Evolutionary conservation across 164 flowering plant species (phyloP), one percentile per base, ranked within the genome.

Genomic region (Pachysandra terminalis): DNA sequence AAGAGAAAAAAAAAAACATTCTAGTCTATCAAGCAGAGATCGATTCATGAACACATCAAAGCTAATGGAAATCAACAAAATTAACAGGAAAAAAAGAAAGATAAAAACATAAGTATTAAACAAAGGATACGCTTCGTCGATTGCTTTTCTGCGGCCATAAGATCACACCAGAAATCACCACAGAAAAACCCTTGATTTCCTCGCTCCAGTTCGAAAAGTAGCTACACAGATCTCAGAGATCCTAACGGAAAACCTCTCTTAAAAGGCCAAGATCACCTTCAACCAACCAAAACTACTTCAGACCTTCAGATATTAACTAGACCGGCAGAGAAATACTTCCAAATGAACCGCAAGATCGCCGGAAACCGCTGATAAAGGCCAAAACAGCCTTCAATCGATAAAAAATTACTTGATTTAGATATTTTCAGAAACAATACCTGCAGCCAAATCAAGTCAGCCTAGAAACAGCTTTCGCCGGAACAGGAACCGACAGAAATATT

Each of bases 101-200:
- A 14, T 1, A 8, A 13, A 54, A 13, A 16, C 26, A 62, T 14
- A 52, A 40, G 26, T 22, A 28, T 19, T 19, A 9, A 6, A 62
- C n/a, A 48, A 73, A 82, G 81, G 80, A 76, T 80, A 82, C 83
- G 75, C 25, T 75, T 73, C 57, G 71, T 73, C 22, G 59, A 32
- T 19, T 73, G 72, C 16, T 63, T 24, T 54, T 78, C 70, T 4
- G 77, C 41, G 1, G 80, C 77, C 79, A 78, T 72, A 35, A 70
- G 68, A 72, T 78, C 78, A 70, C 83, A 82, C 82, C 82, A 80
- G 28, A 81, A 72, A 35, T 76, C 81, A 51, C 76, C 78, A 37
- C 74, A 72, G 52, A 54, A 78, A 63, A 75, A 78, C n/a, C 81
- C 81, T 66, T 40, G 45, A 25, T 60, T 60, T 59, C 64, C 58